Percentiles rank a stretch among this genome's conserved stretches.
Evolutionary conservation across 768 basidiomycete species (phyloP).

Genomic region (Paxillus rubicundulus): DNA sequence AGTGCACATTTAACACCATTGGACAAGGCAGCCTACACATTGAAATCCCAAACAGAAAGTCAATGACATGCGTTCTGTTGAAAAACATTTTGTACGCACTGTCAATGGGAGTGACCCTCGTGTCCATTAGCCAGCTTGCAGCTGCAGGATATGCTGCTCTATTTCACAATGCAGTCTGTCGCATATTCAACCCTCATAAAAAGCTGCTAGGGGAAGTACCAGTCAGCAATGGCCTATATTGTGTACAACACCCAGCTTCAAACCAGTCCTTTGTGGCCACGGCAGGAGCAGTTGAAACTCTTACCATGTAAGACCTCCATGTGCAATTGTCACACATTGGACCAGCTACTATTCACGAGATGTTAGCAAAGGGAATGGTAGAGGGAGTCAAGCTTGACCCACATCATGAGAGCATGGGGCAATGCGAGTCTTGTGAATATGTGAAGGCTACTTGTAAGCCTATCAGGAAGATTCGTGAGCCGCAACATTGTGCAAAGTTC

Average conservation of each 20-base stretch:
- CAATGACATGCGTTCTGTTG: background rate
- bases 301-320: slow-evolving; percentile 2
- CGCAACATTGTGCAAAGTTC: too few relatives aligned
- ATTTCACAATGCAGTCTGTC: background rate
- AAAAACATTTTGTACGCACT: background rate
- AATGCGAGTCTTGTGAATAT: slow-evolving; percentile 7
- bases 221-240: background rate
- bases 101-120: background rate
- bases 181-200: background rate
- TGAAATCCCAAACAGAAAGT: background rate
- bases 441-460: slow-evolving; percentile 6
- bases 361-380: background rate
- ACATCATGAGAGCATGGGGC: background rate
- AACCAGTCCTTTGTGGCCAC: too few relatives aligned
- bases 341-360: background rate
- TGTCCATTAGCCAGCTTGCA: background rate
- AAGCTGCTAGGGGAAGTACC: background rate
- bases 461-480: slow-evolving; percentile 1
- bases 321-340: background rate
- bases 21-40: background rate
- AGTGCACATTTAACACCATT: background rate
- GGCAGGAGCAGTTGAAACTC: background rate
- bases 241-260: background rate
- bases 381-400: background rate
- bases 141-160: background rate